Percentiles rank a stretch among this genome's conserved stretches.
These are phyloP conservation scores for Poa annua DNA, from an alignment of 176 grass and related monocot genomes.

Conservation along the genomic window DNA sequence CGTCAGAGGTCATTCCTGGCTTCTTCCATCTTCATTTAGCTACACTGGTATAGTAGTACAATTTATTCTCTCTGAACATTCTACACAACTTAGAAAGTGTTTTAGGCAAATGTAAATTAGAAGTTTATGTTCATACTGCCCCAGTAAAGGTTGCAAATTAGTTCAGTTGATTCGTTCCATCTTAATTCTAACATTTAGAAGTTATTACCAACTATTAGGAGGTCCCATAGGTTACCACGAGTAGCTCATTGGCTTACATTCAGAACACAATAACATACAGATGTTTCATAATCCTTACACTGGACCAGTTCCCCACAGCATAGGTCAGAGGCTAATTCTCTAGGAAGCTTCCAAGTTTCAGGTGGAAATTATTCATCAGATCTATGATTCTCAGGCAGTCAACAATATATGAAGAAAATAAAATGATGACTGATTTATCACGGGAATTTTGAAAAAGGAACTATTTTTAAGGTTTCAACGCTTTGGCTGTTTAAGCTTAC, in stretches of 20 bases:
- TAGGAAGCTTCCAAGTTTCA: not conserved
- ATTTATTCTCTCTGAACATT: not conserved
- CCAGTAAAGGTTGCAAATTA: not conserved
- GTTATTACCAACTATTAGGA: not conserved
- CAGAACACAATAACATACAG: not conserved
- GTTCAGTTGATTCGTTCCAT: not conserved
- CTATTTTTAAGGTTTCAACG: not conserved
- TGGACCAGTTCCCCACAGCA: not conserved
- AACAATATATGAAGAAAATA: not conserved
- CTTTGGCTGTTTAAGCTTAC: not conserved
- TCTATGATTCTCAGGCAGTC: not conserved
- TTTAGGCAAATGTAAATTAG: not conserved
- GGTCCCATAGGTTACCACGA: not conserved
- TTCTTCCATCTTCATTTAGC: not conserved
- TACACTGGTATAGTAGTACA: not conserved
- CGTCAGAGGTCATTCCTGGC: not conserved
- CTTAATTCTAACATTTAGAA: conserved; percentile 9
- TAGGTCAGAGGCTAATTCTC: not conserved
- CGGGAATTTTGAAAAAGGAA: not conserved
- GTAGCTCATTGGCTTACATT: not conserved
- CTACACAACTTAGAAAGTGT: not conserved
- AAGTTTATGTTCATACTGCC: not conserved
- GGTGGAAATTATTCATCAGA: not conserved
- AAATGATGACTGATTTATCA: not conserved
- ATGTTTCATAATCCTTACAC: conserved; percentile 1